Conservation (phyloP, 1,139 yeast species). For the Yamadazyma epiphylla region DNA sequence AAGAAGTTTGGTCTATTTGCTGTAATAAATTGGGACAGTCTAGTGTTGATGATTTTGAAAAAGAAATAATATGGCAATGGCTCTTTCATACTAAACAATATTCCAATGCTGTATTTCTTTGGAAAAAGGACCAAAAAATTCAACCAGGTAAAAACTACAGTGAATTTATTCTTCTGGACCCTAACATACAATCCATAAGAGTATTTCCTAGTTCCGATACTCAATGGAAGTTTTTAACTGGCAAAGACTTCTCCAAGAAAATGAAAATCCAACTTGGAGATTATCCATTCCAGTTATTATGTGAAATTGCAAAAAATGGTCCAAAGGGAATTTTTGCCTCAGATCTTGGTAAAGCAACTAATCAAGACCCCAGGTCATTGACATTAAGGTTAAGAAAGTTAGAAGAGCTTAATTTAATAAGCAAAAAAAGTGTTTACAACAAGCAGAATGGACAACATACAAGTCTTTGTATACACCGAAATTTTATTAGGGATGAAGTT, state of each 20-base stretch:
- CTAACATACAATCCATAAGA: conserved; percentile 14
- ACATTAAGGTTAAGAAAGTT: conserved; percentile 58
- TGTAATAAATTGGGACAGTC: conserved; percentile 16
- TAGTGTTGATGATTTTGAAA: conserved; percentile 29
- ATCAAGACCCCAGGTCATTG: conserved; percentile 70
- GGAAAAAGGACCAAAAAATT: conserved; percentile 13
- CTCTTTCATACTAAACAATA: conserved; percentile 21
- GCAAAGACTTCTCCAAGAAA: conserved; percentile 30
- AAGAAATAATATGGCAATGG: conserved; percentile 41
- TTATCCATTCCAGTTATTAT: conserved; percentile 36
- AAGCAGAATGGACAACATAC: conserved; percentile 48
- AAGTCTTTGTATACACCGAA: conserved; percentile 42
- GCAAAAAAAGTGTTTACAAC: conserved; percentile 36
- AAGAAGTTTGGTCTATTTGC: conserved; percentile 29
- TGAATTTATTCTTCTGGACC: conserved; percentile 16
- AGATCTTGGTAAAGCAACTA: conserved; percentile 50
- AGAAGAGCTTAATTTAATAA: conserved; percentile 45
- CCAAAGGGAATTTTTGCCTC: conserved; percentile 55
- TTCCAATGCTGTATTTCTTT: conserved; percentile 10
- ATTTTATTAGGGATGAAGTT: conserved; percentile 35
- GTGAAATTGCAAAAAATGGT: conserved; percentile 53
- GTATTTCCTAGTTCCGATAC: conserved; percentile 35
- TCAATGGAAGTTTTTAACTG: conserved; percentile 41
- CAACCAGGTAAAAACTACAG: conserved; percentile 9
- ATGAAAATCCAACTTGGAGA: conserved; percentile 35